Conservation (phyloP, 1,284 basidiomycete species). For the Apiotrichum montevideense region DNA sequence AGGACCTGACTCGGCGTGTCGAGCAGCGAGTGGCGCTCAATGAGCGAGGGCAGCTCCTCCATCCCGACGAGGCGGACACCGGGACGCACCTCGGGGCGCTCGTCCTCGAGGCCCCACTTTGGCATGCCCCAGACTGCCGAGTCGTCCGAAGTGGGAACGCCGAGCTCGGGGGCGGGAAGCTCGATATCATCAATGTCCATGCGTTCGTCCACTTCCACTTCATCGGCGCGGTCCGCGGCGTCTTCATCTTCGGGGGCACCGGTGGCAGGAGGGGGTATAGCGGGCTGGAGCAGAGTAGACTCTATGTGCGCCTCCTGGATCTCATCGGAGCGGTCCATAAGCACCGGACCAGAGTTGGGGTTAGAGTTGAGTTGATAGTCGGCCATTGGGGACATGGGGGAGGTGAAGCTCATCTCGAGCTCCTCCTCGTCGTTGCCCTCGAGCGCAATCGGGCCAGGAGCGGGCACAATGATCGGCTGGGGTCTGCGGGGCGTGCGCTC, state of each 20-base stretch:
- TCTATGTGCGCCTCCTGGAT: neutral
- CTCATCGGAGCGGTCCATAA: neutral
- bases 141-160: constrained; percentile 15
- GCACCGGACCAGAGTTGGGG: neutral
- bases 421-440: neutral
- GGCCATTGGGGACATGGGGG: neutral
- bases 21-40: constrained; percentile 39
- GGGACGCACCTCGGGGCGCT: constrained; percentile 36
- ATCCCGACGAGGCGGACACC: constrained; percentile 40
- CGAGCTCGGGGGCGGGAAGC: constrained; percentile 13
- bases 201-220: constrained; percentile 7
- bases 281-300: constrained; percentile 2
- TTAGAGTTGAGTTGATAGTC: neutral
- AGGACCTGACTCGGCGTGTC: constrained; percentile 44
- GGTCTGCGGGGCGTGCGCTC: constrained; percentile 17
- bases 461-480: constrained; percentile 2
- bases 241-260: neutral
- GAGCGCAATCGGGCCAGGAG: constrained; percentile 3
- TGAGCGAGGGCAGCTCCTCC: constrained; percentile 37
- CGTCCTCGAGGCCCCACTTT: constrained; percentile 41
- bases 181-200: constrained; percentile 25
- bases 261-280: neutral
- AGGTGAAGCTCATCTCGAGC: neutral
- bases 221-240: neutral
- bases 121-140: constrained; percentile 42